A percentile compares a stretch with the other conserved stretches of the same genome.
Evolutionary conservation across 176 grass and related monocot species (phyloP).

Genomic region (Eragrostis nindensis): DNA sequence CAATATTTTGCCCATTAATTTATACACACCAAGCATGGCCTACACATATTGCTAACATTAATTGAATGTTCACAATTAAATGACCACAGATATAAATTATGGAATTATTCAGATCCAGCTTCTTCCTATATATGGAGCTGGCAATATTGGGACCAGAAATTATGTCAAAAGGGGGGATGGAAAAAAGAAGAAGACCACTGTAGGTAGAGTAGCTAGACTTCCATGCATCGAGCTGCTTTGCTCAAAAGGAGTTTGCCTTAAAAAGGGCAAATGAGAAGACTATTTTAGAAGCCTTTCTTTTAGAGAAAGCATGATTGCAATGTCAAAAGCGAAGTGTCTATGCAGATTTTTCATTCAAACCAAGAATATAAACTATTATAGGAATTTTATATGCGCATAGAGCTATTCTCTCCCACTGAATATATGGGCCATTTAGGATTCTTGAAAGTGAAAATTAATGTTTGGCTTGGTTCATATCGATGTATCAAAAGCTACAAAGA

Average conservation of each 20-base stretch:
- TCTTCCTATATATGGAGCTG: not conserved
- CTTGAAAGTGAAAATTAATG: too few species aligned
- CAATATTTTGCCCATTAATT: conserved; percentile 25
- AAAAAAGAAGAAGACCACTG: not conserved
- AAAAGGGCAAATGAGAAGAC: conserved; percentile 35
- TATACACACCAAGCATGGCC: conserved; percentile 28
- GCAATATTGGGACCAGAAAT: conserved; percentile 16
- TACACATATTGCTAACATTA: conserved; percentile 14
- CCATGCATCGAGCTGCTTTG: conserved; percentile 27
- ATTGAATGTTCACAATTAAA: conserved; percentile 37
- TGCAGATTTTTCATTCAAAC: not conserved
- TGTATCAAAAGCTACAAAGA: too few species aligned
- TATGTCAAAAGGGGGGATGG: not conserved
- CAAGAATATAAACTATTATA: not conserved
- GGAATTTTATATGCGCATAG: too few species aligned
- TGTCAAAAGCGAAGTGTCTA: not conserved
- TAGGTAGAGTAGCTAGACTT: conserved; percentile 27
- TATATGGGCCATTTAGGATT: too few species aligned
- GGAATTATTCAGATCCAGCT: conserved; percentile 34
- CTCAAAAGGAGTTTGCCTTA: conserved; percentile 42
- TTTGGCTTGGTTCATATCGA: too few species aligned
- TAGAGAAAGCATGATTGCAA: conserved; percentile 4
- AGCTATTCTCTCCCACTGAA: too few species aligned
- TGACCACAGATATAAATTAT: conserved; percentile 17
- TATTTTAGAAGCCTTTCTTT: conserved; percentile 31